A percentile compares a stretch with the other conserved stretches of the same genome.
These are phyloP conservation scores for Fraxinus xanthoxyloides DNA, from an alignment of 305 asterid species.

Conservation along the genomic window DNA sequence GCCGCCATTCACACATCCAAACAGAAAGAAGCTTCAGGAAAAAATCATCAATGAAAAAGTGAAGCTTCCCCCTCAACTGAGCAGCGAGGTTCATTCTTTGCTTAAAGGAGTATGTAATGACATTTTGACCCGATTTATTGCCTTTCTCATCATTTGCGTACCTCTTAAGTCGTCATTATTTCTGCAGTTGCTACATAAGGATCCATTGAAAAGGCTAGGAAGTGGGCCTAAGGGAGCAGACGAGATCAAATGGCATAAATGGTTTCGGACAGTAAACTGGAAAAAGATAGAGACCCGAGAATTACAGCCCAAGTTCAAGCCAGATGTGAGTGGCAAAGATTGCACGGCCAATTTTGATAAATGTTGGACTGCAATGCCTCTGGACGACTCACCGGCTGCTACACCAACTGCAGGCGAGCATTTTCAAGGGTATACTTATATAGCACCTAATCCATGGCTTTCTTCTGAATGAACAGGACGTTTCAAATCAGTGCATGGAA, in stretches of 20 bases:
- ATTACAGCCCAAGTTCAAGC: constrained; percentile 64
- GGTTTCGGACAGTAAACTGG: constrained; percentile 79
- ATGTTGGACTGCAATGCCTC: constrained; percentile 90
- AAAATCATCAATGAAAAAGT: constrained; percentile 75
- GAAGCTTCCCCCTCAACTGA: constrained; percentile 84
- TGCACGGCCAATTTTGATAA: constrained; percentile 87
- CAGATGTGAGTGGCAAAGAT: constrained; percentile 73
- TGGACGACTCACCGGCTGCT: constrained; percentile 79
- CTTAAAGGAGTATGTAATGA: constrained; percentile 74
- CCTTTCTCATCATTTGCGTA: background rate
- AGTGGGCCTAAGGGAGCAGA: constrained; percentile 77
- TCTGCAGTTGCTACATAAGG: constrained; percentile 72
- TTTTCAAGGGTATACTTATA: constrained; percentile 77
- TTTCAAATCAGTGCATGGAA: background rate
- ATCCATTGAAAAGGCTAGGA: constrained; percentile 68
- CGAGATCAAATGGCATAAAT: constrained; percentile 74
- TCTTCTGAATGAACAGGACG: constrained; percentile 35
- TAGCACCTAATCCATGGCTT: constrained; percentile 85
- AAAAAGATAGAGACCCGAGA: constrained; percentile 72
- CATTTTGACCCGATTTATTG: background rate
- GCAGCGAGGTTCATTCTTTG: constrained; percentile 72
- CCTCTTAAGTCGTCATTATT: constrained; percentile 3
- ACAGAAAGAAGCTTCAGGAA: constrained; percentile 90
- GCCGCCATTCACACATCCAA: constrained; percentile 82
- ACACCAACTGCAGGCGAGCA: constrained; percentile 82